phyloP scores from a whole-genome alignment of 441 rosid genomes.

The Raphanus hybrid region DNA sequence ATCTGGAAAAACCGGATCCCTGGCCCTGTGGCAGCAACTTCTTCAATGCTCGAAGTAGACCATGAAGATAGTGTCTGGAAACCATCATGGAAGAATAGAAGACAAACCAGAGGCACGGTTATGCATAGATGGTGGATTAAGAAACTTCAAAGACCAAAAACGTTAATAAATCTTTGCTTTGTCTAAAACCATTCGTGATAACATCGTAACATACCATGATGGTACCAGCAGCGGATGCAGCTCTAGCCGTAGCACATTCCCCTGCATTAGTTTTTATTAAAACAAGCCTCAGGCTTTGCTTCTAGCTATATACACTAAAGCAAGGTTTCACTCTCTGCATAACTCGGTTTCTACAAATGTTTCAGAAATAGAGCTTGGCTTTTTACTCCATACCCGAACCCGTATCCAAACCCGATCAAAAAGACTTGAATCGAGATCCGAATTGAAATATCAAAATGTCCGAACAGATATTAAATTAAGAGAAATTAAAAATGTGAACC shows the following conservation, averaged over 20 bases:
- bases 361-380: background rate
- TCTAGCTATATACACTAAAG: background rate
- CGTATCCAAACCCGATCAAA: background rate
- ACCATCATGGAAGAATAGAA: background rate
- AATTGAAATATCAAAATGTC: background rate
- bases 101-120: constrained; percentile 16
- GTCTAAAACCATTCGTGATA: background rate
- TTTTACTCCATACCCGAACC: background rate
- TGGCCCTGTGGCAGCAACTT: constrained; percentile 94
- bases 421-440: background rate
- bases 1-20: constrained; percentile 47
- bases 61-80: constrained; percentile 86
- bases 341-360: constrained; percentile 7
- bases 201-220: constrained; percentile 66
- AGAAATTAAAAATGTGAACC: background rate
- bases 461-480: background rate
- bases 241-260: constrained; percentile 93
- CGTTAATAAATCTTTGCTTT: background rate
- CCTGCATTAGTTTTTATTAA: constrained; percentile 55
- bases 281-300: background rate
- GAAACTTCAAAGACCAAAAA: background rate
- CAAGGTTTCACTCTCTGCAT: constrained; percentile 2
- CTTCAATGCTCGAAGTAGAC: constrained; percentile 96
- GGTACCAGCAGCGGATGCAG: constrained; percentile 87
- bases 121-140: background rate